Percentiles rank a stretch among this genome's conserved stretches.
Evolutionary conservation across 352 stramenopile species (phyloP).

Genomic region (Phytophthora citrophthora): DNA sequence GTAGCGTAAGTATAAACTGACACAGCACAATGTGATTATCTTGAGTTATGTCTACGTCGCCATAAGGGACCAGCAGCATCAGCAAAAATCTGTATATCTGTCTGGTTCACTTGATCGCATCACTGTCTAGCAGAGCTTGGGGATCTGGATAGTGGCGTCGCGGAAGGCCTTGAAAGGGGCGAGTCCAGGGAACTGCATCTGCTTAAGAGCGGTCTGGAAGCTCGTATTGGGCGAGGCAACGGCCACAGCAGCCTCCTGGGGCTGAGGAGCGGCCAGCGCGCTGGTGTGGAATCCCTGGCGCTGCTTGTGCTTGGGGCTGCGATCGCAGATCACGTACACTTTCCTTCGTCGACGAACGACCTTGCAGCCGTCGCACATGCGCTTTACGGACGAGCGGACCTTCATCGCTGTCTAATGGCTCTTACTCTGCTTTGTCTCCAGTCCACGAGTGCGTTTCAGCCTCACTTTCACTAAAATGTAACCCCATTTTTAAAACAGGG

Average conservation of each 20-base stretch:
- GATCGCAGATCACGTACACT: slow-evolving; percentile 92
- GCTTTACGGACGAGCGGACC: slow-evolving; percentile 91
- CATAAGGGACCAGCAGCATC: background rate
- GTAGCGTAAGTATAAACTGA: slow-evolving; percentile 6
- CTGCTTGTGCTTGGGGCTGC: slow-evolving; percentile 94
- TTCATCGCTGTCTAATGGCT: slow-evolving; percentile 72
- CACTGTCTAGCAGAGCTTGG: slow-evolving; percentile 62
- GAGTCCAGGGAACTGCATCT: slow-evolving; percentile 93
- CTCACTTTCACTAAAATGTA: slow-evolving; percentile 6
- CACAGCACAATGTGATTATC: slow-evolving; percentile 32
- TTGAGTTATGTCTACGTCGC: slow-evolving; percentile 30
- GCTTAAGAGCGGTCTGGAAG: slow-evolving; percentile 92
- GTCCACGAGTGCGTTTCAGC: slow-evolving; percentile 31
- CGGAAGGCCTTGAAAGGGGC: slow-evolving; percentile 82
- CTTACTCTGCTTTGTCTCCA: slow-evolving; percentile 20
- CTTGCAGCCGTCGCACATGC: slow-evolving; percentile 93
- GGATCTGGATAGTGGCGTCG: slow-evolving; percentile 70
- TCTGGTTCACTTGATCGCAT: background rate
- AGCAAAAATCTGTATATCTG: too few relatives aligned
- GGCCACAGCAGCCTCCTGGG: slow-evolving; percentile 28
- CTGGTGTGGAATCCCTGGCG: slow-evolving; percentile 92
- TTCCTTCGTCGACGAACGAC: slow-evolving; percentile 86
- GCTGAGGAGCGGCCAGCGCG: slow-evolving; percentile 39
- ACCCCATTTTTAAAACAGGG: too few relatives aligned
- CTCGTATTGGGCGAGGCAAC: slow-evolving; percentile 92